Percentiles rank a stretch among this genome's conserved stretches.
phyloP scores from a whole-genome alignment of 495 filamentous ascomycete species.

The Aspergillus bridgeri region DNA sequence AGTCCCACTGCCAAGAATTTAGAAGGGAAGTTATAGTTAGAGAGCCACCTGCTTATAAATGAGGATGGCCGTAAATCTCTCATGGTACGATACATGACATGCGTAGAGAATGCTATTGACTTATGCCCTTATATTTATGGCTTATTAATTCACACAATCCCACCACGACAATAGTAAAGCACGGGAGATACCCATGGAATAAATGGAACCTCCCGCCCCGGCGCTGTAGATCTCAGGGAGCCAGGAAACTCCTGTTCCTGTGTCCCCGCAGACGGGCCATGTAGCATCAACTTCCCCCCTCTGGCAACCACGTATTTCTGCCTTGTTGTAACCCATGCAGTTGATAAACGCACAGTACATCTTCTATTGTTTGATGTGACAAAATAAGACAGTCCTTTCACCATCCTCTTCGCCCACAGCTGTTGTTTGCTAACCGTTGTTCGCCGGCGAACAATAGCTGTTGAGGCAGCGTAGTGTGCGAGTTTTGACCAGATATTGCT shows the following conservation, averaged over 20 bases:
- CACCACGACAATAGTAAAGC: too few relatives aligned
- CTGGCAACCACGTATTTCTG: background rate
- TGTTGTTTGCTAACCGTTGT: background rate
- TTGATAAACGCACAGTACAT: background rate
- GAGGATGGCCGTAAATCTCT: too few relatives aligned
- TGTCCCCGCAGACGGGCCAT: background rate
- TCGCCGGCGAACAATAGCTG: background rate
- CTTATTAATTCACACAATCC: too few relatives aligned
- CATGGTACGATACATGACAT: too few relatives aligned
- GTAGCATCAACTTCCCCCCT: background rate
- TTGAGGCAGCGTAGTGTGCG: background rate
- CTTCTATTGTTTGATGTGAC: background rate
- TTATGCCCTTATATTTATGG: too few relatives aligned
- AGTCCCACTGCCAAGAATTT: too few relatives aligned
- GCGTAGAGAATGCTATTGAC: too few relatives aligned
- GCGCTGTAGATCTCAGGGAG: too few relatives aligned
- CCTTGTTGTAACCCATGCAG: background rate
- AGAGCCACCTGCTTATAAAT: too few relatives aligned
- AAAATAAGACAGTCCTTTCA: background rate
- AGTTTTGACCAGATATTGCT: background rate
- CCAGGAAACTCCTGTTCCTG: background rate
- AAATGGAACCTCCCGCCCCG: too few relatives aligned
- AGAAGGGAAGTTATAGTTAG: too few relatives aligned
- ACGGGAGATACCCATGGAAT: too few relatives aligned
- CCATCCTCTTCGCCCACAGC: background rate